Evolutionary conservation across 2,329 filamentous ascomycete species (phyloP).

Genomic region (Emergomyces orientalis): DNA sequence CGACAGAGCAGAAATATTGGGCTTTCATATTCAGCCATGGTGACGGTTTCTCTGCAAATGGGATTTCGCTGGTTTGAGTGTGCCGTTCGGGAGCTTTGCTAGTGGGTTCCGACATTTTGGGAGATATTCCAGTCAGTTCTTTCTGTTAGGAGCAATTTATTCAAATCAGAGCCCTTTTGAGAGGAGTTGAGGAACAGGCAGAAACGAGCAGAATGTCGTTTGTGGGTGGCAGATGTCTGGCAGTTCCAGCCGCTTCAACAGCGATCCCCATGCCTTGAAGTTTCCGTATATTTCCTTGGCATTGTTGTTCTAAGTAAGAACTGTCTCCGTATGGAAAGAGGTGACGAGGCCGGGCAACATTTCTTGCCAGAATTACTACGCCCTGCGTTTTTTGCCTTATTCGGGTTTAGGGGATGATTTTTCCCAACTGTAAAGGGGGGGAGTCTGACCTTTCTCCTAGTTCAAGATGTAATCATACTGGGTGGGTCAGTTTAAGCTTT

Average conservation of each 20-base stretch:
- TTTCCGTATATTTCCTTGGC: no score
- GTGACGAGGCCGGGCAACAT: no score
- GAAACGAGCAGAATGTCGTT: background rate
- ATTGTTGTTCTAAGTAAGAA: no score
- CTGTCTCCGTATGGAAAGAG: no score
- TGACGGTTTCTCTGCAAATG: background rate
- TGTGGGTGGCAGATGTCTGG: no score
- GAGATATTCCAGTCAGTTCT: background rate
- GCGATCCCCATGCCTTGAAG: no score
- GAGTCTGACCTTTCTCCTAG: no score
- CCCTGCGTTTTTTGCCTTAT: no score
- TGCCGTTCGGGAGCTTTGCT: background rate
- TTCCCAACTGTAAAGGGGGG: no score
- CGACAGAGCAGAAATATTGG: background rate
- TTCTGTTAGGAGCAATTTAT: background rate
- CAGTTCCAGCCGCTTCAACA: no score
- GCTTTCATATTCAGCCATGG: slow-evolving; percentile 6
- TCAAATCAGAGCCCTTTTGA: background rate
- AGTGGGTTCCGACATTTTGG: background rate
- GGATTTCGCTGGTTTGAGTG: background rate
- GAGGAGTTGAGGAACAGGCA: background rate
- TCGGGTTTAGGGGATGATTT: no score
- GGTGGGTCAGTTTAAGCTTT: background rate
- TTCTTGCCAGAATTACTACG: no score
- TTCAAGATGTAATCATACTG: background rate